A percentile compares a stretch with the other conserved stretches of the same genome.
These are phyloP conservation scores for Suhomyces sp. DNA, from an alignment of 805 yeast species.

Conservation along the genomic window DNA sequence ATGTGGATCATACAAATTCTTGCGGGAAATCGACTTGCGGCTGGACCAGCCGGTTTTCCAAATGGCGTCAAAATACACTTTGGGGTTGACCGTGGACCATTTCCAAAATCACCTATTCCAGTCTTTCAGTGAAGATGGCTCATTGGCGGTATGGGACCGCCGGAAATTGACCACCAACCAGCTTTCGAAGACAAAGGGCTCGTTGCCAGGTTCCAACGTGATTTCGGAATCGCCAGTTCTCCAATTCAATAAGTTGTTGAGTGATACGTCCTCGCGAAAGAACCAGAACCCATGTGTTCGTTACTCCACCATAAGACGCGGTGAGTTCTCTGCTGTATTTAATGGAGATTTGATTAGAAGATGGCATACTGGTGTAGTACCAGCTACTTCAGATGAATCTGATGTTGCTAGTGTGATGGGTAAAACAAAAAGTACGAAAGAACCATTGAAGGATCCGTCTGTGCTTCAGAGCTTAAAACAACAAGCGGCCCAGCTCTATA, in stretches of 20 bases:
- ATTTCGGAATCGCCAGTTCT: constrained; percentile 55
- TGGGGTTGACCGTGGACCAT: constrained; percentile 68
- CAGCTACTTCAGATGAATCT: constrained; percentile 20
- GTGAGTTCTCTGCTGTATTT: constrained; percentile 78
- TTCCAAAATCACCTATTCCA: constrained; percentile 66
- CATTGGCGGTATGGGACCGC: constrained; percentile 80
- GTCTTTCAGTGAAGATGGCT: constrained; percentile 80
- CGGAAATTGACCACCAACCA: constrained; percentile 49
- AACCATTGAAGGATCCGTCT: constrained; percentile 8
- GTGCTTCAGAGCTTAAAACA: constrained; percentile 29
- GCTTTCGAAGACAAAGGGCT: constrained; percentile 10
- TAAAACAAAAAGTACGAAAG: neutral
- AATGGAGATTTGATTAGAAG: constrained; percentile 75
- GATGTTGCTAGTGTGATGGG: neutral
- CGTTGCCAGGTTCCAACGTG: constrained; percentile 15
- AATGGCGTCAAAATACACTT: constrained; percentile 70
- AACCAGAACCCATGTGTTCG: constrained; percentile 64
- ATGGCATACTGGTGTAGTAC: constrained; percentile 72
- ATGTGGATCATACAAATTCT: constrained; percentile 72
- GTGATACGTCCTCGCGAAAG: constrained; percentile 55
- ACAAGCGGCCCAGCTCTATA: constrained; percentile 38
- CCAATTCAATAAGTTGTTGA: constrained; percentile 59
- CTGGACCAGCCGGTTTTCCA: constrained; percentile 65
- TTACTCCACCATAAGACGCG: constrained; percentile 61
- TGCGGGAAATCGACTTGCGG: constrained; percentile 77